phyloP scores from a whole-genome alignment of 2,329 filamentous ascomycete species.

The Neonectria neomacrospora region DNA sequence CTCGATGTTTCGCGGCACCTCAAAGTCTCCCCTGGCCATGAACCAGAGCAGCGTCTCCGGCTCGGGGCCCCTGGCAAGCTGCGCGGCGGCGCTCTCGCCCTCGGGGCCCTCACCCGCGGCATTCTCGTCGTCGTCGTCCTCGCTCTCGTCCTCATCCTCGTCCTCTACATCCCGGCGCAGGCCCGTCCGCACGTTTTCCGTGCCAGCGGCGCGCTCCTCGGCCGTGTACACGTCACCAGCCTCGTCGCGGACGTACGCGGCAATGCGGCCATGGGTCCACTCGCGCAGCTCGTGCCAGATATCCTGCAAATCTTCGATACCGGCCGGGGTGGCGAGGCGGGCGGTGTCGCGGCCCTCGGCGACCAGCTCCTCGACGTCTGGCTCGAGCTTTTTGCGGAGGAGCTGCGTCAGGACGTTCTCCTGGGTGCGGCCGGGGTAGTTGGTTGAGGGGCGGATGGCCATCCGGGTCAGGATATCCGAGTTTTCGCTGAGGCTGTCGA shows the following conservation, averaged over 20 bases:
- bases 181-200: slow-evolving; percentile 78
- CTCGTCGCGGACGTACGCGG: slow-evolving; percentile 56
- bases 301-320: slow-evolving; percentile 57
- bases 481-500: slow-evolving; percentile 72
- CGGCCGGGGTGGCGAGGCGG: slow-evolving; percentile 56
- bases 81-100: slow-evolving; percentile 40
- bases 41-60: slow-evolving; percentile 62
- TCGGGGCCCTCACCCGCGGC: slow-evolving; percentile 22
- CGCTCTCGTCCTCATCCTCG: slow-evolving; percentile 65
- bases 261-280: slow-evolving; percentile 56
- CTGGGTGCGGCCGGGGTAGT: slow-evolving; percentile 77
- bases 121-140: slow-evolving; percentile 58
- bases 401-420: slow-evolving; percentile 74
- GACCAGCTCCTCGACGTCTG: slow-evolving; percentile 78
- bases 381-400: slow-evolving; percentile 85
- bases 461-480: slow-evolving; percentile 74
- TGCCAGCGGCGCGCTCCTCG: slow-evolving; percentile 73
- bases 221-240: slow-evolving; percentile 74
- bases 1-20: slow-evolving; percentile 58
- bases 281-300: slow-evolving; percentile 65
- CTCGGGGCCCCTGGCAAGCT: slow-evolving; percentile 51
- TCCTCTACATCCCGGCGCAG: slow-evolving; percentile 66
- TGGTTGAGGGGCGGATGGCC: slow-evolving; percentile 79
- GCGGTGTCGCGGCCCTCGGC: slow-evolving; percentile 67
- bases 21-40: slow-evolving; percentile 56